Base-by-base conservation (phyloP, 495 filamentous ascomycete species). In the Penicillium coprophilum region DNA sequence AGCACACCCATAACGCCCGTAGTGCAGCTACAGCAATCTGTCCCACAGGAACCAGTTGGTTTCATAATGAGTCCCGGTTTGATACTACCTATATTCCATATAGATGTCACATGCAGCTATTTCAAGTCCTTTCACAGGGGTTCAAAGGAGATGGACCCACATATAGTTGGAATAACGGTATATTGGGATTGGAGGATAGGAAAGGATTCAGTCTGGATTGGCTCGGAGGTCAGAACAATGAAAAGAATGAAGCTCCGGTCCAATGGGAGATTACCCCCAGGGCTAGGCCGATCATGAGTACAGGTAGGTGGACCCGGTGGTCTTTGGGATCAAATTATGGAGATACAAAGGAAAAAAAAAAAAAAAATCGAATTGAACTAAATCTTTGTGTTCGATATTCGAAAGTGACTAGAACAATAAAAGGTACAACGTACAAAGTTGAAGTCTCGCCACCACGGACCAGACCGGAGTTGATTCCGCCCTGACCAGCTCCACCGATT, bases 401-500 rank as follows among this genome's bases (percentile, higher is more conserved):
- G 20, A 43, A 43, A 43, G 20, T 23, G 19, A 43, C 31, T 32
- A 12, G 20, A 43, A 9, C 13, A 6, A 41, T 17, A 11, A 41
- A 31, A 6, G 24, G n/a, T 32, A 10, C 15, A 30, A 46, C 21
- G 8, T 12, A 41, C 3, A 6, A 13, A 17, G 38, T 34, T 31
- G 28, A 53, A 34, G 31, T 54, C 9, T 55, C 60, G 60, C 63
- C 60, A 65, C 57, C 28, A 34, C 60, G 58, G 60, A 46, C 52
- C 46, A 44, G 34, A 58, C 49, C 60, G 57, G 62, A 64, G 46
- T 23, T 10, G 24, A 10, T 56, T 62, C 62, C 62, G 55, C 59
- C 53, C 40, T 52, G 38, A 48, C 31, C 19, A 50, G 55, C 31
- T 55, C 45, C 53, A 55, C 53, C 41, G 24, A 40, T 38, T 19